Base-by-base conservation (phyloP, 179 eudicot species). In the Carnegiea gigantea region DNA sequence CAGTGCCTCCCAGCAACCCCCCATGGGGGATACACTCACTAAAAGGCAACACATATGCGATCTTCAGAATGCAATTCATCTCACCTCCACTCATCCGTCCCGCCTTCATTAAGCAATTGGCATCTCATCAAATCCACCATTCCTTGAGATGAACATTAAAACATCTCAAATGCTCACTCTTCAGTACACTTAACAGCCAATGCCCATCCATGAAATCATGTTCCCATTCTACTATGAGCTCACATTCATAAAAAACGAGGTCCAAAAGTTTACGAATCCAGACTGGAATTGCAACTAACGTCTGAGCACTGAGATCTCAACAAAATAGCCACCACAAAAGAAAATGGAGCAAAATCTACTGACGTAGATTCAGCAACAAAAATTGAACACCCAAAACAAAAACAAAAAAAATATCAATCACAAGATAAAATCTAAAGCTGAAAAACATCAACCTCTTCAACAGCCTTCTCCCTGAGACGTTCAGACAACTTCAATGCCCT, bases 391-490 rank as follows among this genome's bases (percentile, higher is more conserved):
- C 18, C 73, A 70, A 70, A 30, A 36, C 40, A 51, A 13, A 18
- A 59, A 18, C 4, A 48, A 5, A 59, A 18, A 10, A 48, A 5
- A 18, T 59, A 67, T 13, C 24, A 44, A 36, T 13, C 44, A 7
- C 14, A 64, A 11, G 62, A n/a, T 18, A 44, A 43, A 51, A 30
- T 46, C 13, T 10, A 73, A 2, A 30, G 51, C 1, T 6, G 77
- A 79, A 30, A 60, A 57, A 26, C 26, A 40, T 53, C 20, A 75
- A 95, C 99, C 97, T 96, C 99, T 88, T 94, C 97, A 54, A 92
- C 97, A 48, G 99, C 99, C 86, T 92, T 95, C 79, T 94, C 95
- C 76, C 90, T 90, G 8, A 91, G 90, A 65, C 97, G 95, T 77
- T 95, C 98, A 20, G 98, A 92, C 76, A 86, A 85, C 88, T 87